These are phyloP conservation scores for Vitis hybrid DNA, from an alignment of 177 flowering plant genomes.

Conservation along the genomic window DNA sequence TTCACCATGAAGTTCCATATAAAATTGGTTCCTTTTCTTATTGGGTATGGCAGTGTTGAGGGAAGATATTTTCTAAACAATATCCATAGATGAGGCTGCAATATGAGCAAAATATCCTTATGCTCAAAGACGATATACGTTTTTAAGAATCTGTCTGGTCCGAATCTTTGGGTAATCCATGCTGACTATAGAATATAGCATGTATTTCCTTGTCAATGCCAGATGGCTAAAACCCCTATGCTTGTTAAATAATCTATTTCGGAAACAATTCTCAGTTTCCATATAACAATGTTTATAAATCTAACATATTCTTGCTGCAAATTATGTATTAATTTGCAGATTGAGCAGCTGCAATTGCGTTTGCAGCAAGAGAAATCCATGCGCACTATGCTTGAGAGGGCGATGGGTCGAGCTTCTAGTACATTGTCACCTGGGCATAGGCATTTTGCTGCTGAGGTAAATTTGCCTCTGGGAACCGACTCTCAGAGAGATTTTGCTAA, in stretches of 20 bases:
- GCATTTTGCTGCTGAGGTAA: constrained; percentile 79
- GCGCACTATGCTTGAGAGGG: constrained; percentile 76
- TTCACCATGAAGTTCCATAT: too few species aligned
- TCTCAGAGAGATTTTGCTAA: not conserved
- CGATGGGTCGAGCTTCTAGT: constrained; percentile 89
- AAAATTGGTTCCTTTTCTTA: too few species aligned
- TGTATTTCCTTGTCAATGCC: not conserved
- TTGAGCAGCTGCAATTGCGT: constrained; percentile 64
- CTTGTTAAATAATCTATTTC: not conserved
- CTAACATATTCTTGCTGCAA: not conserved
- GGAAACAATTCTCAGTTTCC: not conserved
- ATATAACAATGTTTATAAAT: not conserved
- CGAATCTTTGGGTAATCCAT: not conserved
- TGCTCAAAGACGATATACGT: not conserved
- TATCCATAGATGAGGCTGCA: too few species aligned
- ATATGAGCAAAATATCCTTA: not conserved
- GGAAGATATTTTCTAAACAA: too few species aligned
- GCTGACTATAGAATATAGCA: not conserved
- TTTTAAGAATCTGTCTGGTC: not conserved
- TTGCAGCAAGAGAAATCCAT: constrained; percentile 80
- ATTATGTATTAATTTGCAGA: constrained; percentile 41
- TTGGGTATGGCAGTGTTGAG: too few species aligned
- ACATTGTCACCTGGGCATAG: constrained; percentile 89
- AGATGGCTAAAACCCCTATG: not conserved
- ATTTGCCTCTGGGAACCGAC: not conserved